Percentiles rank a stretch among this genome's conserved stretches.
phyloP scores from a whole-genome alignment of 1,284 basidiomycete species.

The Ceratobasidium sp. region DNA sequence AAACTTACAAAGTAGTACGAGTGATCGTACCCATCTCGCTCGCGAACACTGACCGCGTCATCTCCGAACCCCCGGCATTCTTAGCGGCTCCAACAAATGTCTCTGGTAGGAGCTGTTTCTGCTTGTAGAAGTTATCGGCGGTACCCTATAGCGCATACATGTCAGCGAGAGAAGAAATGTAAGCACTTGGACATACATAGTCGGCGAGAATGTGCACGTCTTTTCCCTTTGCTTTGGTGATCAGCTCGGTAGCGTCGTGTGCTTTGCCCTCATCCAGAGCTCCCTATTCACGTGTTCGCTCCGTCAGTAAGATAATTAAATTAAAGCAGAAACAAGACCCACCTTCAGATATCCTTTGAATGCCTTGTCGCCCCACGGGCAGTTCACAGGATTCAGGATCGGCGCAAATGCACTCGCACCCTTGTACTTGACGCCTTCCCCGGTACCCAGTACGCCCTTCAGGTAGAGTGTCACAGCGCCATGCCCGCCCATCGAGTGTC shows the following conservation, averaged over 20 bases:
- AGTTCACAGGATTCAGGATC: conserved; percentile 81
- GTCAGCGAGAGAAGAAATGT: conserved; percentile 9
- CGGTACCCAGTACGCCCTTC: conserved; percentile 46
- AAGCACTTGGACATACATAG: conserved; percentile 58
- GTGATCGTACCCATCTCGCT: conserved; percentile 93
- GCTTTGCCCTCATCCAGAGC: conserved; percentile 77
- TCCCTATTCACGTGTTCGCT: conserved; percentile 48
- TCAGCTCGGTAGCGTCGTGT: conserved; percentile 89
- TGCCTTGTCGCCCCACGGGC: conserved; percentile 92
- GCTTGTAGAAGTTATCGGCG: conserved; percentile 84
- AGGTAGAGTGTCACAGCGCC: conserved; percentile 94
- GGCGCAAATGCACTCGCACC: conserved; percentile 95
- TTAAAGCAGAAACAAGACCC: background rate
- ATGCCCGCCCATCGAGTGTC: conserved; percentile 95
- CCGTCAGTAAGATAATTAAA: conserved; percentile 43
- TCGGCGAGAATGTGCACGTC: conserved; percentile 82
- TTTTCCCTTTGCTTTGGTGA: conserved; percentile 65
- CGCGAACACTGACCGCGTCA: conserved; percentile 78
- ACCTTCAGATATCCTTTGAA: conserved; percentile 83
- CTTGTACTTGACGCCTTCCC: conserved; percentile 68
- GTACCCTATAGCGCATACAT: conserved; percentile 76
- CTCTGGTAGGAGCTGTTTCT: conserved; percentile 88
- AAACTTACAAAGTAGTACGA: conserved; percentile 86
- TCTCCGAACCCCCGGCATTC: conserved; percentile 73
- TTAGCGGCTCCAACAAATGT: conserved; percentile 82